These are phyloP conservation scores for Zygosaccharomyces rouxii DNA, from an alignment of 805 yeast species.

Conservation along the genomic window DNA sequence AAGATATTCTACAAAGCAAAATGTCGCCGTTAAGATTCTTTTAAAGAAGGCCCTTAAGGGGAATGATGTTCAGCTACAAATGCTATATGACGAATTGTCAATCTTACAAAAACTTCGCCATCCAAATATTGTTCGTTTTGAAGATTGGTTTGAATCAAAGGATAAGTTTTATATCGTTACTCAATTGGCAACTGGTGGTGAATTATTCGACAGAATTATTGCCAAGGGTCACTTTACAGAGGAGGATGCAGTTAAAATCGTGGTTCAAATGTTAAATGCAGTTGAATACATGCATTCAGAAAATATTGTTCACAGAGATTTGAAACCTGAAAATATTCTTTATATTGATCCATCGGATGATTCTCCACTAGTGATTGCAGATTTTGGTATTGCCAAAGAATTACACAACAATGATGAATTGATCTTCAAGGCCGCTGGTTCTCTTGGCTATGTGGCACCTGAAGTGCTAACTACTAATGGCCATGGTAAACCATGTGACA, in stretches of 20 bases:
- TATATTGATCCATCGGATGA: constrained; percentile 55
- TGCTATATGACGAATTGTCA: constrained; percentile 73
- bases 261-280: constrained; percentile 73
- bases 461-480: constrained; percentile 79
- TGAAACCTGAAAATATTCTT: constrained; percentile 89
- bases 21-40: constrained; percentile 87
- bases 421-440: constrained; percentile 75
- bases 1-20: constrained; percentile 47
- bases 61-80: constrained; percentile 51
- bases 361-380: constrained; percentile 82
- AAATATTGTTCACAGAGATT: constrained; percentile 87
- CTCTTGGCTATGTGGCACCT: constrained; percentile 96
- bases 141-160: constrained; percentile 90
- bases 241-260: constrained; percentile 72
- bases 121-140: constrained; percentile 83
- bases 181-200: constrained; percentile 95
- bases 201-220: constrained; percentile 82
- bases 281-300: constrained; percentile 68
- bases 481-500: constrained; percentile 93
- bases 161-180: constrained; percentile 93
- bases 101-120: constrained; percentile 66
- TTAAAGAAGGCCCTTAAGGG: constrained; percentile 80
- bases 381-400: constrained; percentile 90
- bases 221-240: constrained; percentile 83
- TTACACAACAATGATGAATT: constrained; percentile 56